Conservation (phyloP, 495 filamentous ascomycete species). For the Xylaria nigripes region DNA sequence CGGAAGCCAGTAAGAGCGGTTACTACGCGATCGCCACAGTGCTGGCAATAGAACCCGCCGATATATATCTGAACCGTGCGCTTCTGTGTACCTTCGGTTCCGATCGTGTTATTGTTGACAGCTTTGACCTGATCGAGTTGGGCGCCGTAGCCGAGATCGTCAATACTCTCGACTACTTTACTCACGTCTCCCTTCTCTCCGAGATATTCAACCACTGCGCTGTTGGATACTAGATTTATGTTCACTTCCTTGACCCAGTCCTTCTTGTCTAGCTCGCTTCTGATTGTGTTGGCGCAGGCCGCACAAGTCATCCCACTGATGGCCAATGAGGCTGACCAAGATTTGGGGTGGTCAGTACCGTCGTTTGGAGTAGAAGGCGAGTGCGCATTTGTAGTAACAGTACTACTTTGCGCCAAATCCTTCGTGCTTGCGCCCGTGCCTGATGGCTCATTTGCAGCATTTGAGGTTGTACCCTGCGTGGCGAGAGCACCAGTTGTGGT, state of each 20-base stretch:
- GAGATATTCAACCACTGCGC: conserved; percentile 56
- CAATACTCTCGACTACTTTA: conserved; percentile 59
- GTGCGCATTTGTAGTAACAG: conserved; percentile 10
- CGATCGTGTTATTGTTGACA: conserved; percentile 13
- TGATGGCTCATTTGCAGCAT: background rate
- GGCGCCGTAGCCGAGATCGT: conserved; percentile 74
- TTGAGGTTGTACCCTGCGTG: background rate
- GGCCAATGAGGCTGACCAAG: conserved; percentile 53
- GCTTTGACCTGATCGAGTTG: conserved; percentile 45
- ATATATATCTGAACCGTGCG: conserved; percentile 60
- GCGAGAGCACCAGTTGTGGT: conserved; percentile 3
- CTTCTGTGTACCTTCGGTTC: conserved; percentile 19
- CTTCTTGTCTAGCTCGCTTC: conserved; percentile 51
- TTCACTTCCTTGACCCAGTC: conserved; percentile 55
- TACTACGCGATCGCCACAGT: conserved; percentile 62
- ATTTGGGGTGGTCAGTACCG: background rate
- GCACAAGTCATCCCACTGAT: conserved; percentile 83
- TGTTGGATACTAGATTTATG: conserved; percentile 68
- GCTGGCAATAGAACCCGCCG: conserved; percentile 80
- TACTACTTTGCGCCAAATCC: background rate
- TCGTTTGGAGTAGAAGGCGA: conserved; percentile 5
- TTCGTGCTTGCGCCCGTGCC: background rate
- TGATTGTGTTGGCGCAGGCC: conserved; percentile 61
- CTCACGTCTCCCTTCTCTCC: conserved; percentile 43
- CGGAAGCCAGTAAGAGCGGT: conserved; percentile 32